A percentile compares a stretch with the other conserved stretches of the same genome.
These are phyloP conservation scores for Saccharomycopsis schoenii DNA, from an alignment of 805 yeast species.

Conservation along the genomic window DNA sequence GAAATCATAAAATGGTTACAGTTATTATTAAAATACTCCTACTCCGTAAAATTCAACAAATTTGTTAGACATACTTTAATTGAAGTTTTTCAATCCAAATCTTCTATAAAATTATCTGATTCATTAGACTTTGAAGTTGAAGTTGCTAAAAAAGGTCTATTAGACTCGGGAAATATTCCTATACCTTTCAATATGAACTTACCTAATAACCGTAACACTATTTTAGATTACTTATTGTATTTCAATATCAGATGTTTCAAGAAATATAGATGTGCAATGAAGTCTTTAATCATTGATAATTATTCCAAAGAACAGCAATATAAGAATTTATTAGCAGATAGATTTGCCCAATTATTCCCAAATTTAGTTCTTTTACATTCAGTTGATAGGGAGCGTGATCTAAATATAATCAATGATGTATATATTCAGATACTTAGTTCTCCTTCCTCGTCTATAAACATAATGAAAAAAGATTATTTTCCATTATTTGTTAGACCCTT, in stretches of 20 bases:
- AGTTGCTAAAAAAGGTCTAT: not conserved
- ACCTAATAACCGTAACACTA: conserved; percentile 8
- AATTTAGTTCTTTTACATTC: not conserved
- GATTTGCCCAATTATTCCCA: conserved; percentile 4
- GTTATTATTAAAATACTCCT: conserved; percentile 7
- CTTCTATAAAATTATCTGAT: not conserved
- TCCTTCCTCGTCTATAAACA: conserved; percentile 44
- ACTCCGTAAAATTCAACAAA: not conserved
- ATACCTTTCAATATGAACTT: conserved; percentile 24
- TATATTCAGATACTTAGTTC: conserved; percentile 86
- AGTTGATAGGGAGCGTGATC: conserved; percentile 78
- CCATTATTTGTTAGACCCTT: not conserved
- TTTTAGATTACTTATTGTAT: conserved; percentile 34
- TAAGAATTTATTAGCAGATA: conserved; percentile 25
- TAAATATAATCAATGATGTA: conserved; percentile 60
- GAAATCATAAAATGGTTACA: conserved; percentile 9
- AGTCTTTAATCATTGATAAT: conserved; percentile 43
- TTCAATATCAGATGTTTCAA: conserved; percentile 55
- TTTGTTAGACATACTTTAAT: conserved; percentile 3
- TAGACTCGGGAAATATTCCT: conserved; percentile 6
- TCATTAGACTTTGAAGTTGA: not conserved
- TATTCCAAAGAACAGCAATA: conserved; percentile 39
- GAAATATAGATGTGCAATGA: conserved; percentile 36
- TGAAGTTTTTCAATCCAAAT: not conserved
- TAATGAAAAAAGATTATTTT: not conserved